Conservation (phyloP, 2,329 filamentous ascomycete species). For the Arthrobotrys musiformis region DNA sequence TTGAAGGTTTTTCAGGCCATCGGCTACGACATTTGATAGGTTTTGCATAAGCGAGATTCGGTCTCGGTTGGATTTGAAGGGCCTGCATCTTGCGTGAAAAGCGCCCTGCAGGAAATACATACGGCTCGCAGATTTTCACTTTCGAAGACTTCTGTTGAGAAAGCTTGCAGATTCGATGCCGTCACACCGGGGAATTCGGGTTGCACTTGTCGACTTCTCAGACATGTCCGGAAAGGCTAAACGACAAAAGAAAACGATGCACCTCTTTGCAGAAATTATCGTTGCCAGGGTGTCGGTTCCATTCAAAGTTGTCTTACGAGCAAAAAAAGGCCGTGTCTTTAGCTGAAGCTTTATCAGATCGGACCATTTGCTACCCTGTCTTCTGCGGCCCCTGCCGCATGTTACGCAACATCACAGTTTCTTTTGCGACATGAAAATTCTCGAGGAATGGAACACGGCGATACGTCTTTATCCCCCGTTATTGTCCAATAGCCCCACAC, state of each 20-base stretch:
- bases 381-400: constrained; percentile 3
- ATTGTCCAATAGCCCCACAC: background rate
- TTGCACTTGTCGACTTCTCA: background rate
- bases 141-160: background rate
- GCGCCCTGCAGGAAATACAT: background rate
- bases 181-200: constrained; percentile 42
- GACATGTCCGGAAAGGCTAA: background rate
- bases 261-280: background rate
- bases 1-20: background rate
- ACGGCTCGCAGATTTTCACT: constrained; percentile 11
- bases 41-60: background rate
- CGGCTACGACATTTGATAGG: background rate
- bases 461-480: background rate
- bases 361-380: background rate
- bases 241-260: background rate
- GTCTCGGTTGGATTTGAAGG: background rate
- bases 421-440: constrained; percentile 11
- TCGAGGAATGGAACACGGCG: background rate
- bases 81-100: background rate
- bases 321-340: constrained; percentile 6
- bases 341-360: constrained; percentile 3
- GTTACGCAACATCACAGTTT: background rate
- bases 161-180: constrained; percentile 5
- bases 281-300: background rate
- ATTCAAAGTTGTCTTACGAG: background rate